phyloP scores from a whole-genome alignment of 2,329 filamentous ascomycete species.

The Pestalotiopsis sp. region DNA sequence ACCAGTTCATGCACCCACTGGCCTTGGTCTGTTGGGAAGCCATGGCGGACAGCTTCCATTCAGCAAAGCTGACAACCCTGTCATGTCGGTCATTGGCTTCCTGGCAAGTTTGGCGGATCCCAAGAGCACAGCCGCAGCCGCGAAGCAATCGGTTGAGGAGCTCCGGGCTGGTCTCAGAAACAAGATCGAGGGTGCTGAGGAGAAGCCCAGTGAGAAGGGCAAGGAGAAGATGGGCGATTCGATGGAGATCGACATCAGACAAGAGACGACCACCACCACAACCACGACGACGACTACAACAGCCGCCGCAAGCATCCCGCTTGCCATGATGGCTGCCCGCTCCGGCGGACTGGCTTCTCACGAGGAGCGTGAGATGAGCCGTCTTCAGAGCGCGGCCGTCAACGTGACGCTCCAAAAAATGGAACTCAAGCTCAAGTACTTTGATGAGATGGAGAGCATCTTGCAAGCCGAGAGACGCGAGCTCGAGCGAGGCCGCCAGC shows the following conservation, averaged over 20 bases:
- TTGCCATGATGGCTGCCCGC: conserved; percentile 84
- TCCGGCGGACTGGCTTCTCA: conserved; percentile 89
- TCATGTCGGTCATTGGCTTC: conserved; percentile 95
- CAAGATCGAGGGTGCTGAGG: conserved; percentile 67
- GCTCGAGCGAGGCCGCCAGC: conserved; percentile 86
- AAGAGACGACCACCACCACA: conserved; percentile 55
- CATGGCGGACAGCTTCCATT: conserved; percentile 85
- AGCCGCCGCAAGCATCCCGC: conserved; percentile 73
- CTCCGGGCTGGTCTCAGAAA: conserved; percentile 80
- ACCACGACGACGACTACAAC: conserved; percentile 48
- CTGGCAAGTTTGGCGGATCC: conserved; percentile 90
- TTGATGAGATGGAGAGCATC: conserved; percentile 92
- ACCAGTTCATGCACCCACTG: conserved; percentile 53
- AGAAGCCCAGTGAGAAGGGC: conserved; percentile 59
- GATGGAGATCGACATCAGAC: conserved; percentile 66
- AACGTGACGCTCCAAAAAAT: conserved; percentile 96
- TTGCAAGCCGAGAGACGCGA: conserved; percentile 91
- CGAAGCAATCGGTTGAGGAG: conserved; percentile 83
- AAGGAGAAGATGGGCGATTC: conserved; percentile 59
- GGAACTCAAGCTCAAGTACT: conserved; percentile 93
- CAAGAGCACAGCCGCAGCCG: conserved; percentile 85
- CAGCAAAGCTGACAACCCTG: conserved; percentile 90
- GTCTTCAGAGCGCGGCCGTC: conserved; percentile 86
- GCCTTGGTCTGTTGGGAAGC: conserved; percentile 69
- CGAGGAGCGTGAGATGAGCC: conserved; percentile 95